Evolutionary conservation across 2,329 filamentous ascomycete species (phyloP).

Genomic region (Alternaria sp.): DNA sequence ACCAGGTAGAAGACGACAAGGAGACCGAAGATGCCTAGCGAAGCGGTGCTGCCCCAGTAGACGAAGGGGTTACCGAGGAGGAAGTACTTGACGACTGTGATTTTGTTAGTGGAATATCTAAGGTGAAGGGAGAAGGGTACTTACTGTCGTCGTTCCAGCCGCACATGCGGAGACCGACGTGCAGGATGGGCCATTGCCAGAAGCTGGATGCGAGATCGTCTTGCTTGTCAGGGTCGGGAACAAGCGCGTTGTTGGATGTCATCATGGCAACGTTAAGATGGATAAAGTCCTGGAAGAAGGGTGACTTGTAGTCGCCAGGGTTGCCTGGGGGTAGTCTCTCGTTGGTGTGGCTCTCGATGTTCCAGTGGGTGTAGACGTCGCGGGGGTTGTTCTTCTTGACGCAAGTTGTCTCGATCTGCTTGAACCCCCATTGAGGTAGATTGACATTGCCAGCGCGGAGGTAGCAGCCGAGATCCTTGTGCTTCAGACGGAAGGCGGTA

Average conservation of each 20-base stretch:
- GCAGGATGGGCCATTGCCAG: constrained; percentile 97
- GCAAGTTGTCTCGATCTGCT: constrained; percentile 98
- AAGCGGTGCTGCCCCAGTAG: constrained; percentile 91
- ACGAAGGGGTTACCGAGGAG: constrained; percentile 94
- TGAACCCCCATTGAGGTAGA: constrained; percentile 98
- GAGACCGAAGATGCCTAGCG: constrained; percentile 74
- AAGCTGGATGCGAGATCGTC: constrained; percentile 95
- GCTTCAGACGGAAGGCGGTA: constrained; percentile 87
- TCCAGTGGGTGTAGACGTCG: constrained; percentile 98
- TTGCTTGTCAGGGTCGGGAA: constrained; percentile 98
- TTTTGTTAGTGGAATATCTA: constrained; percentile 18
- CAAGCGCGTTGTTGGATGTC: constrained; percentile 98
- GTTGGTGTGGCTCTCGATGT: constrained; percentile 93
- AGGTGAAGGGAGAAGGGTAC: neutral
- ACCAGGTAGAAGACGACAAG: constrained; percentile 84
- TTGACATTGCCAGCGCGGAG: constrained; percentile 94
- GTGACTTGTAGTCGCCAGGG: constrained; percentile 91
- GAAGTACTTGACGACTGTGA: constrained; percentile 86
- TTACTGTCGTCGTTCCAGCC: constrained; percentile 87
- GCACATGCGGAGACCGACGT: constrained; percentile 98
- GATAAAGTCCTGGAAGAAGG: constrained; percentile 96
- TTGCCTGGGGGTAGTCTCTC: constrained; percentile 89
- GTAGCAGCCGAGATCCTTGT: constrained; percentile 85
- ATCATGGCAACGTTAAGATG: constrained; percentile 99
- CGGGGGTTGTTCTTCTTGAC: constrained; percentile 89